Percentiles rank a stretch among this genome's conserved stretches.
Evolutionary conservation across 2,329 filamentous ascomycete genomes (phyloP).

Genomic region (Microcera coccophila): DNA sequence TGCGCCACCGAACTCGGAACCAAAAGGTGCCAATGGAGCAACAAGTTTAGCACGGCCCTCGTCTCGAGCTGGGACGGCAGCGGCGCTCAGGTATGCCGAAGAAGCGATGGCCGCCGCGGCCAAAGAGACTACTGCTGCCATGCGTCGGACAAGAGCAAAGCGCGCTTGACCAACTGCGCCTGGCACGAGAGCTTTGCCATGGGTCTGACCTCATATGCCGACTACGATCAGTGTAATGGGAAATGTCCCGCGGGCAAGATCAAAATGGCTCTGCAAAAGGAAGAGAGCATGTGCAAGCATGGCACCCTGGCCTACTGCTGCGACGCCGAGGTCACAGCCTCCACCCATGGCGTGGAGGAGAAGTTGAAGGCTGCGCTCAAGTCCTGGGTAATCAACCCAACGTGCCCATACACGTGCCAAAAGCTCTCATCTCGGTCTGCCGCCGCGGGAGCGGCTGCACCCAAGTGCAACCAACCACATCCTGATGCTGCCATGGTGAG

Average conservation of each 20-base stretch:
- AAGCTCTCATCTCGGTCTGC: conserved; percentile 6
- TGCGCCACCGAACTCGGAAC: background rate
- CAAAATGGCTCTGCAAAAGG: conserved; percentile 1
- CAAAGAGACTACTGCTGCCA: conserved; percentile 2
- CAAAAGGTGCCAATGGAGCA: background rate
- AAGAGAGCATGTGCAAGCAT: background rate
- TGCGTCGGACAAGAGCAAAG: conserved; percentile 1
- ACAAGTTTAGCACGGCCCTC: background rate
- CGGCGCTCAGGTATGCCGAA: conserved; percentile 3
- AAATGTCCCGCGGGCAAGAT: conserved; percentile 4
- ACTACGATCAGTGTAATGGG: background rate
- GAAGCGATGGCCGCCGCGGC: background rate
- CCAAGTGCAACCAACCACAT: no score
- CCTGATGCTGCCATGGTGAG: no score
- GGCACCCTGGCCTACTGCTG: conserved; percentile 1
- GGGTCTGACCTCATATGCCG: background rate
- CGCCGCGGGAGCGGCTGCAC: no score
- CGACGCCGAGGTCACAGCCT: background rate
- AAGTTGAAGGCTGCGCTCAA: background rate
- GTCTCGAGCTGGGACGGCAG: background rate
- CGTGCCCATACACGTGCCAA: background rate
- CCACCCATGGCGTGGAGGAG: background rate
- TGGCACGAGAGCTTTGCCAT: background rate
- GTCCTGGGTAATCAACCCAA: conserved; percentile 1
- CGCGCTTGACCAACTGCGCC: conserved; percentile 1